Base-by-base conservation (phyloP, 805 yeast genomes). In the Schwanniomyces vanrijiae region DNA sequence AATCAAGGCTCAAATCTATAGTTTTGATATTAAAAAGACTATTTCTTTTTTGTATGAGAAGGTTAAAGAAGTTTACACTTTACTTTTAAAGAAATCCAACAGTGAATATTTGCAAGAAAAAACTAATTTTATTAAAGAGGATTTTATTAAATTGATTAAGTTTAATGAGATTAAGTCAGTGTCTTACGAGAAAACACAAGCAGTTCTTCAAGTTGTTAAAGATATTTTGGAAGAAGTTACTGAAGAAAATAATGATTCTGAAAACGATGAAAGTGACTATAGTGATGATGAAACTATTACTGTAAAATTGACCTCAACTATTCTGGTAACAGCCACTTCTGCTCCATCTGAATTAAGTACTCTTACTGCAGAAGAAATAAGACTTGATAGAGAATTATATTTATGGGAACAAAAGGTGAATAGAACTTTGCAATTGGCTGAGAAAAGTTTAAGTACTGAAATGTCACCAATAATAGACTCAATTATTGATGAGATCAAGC, bases 331-430 rank as follows among this genome's bases (percentile, higher is more conserved):
- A 3, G 40, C 22, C 25, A 55, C 43, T 14, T 29, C 48, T n/a
- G 51, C 45, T 5, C 22, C 35, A n/a, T 14, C 40, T 5, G 40
- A 22, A 5, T 24, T 31, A 24, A 38, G 39, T 14, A 10, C 22
- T 9, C 25, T 35, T 22, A 28, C 31, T 8, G 18, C n/a, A 9
- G 33, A 21, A 33, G 53, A 49, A 43, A 13, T 38, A 21, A 35
- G 56, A 39, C 55, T 72, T n/a, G 61, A 69, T 37, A 55, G 55
- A n/a, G 69, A 69, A 41, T 56, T 73, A 37, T 26, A 39, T 3
- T 53, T 55, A 42, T 73, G 76, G 73, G 64, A 61, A 37, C 28
- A 43, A 5, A 68, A 66, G 48, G 66, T 73, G 19, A 55, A 62
- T 45, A 66, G 62, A 38, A 64, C 75, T 6, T 52, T 71, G 37